Evolutionary conservation across 257 asterid genomes (phyloP).

Genomic region (Solanum clarkiae): DNA sequence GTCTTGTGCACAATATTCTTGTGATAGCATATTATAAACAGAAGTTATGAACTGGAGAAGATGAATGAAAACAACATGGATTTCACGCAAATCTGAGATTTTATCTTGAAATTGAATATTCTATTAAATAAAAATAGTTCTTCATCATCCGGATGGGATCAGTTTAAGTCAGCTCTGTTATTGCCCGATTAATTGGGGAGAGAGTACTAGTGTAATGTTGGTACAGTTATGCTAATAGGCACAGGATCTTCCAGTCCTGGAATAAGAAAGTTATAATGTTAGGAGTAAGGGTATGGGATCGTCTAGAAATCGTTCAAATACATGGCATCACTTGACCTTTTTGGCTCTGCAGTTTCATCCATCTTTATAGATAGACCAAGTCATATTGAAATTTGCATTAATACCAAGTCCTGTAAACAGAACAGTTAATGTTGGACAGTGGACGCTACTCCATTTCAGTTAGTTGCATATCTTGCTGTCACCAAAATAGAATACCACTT

Average conservation of each 20-base stretch:
- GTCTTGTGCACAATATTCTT: not conserved
- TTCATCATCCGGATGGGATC: not conserved
- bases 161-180: not conserved
- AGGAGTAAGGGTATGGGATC: not conserved
- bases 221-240: not conserved
- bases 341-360: not conserved
- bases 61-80: not conserved
- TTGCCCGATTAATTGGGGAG: not conserved
- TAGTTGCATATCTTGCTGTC: not conserved
- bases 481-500: not conserved
- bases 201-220: not conserved
- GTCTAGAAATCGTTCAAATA: not conserved
- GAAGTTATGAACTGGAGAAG: not conserved
- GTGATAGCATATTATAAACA: not conserved
- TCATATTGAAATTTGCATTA: not conserved
- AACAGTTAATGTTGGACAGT: not conserved
- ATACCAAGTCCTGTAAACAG: not conserved
- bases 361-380: not conserved
- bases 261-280: not conserved
- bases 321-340: not conserved
- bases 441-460: not conserved
- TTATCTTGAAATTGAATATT: not conserved
- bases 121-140: not conserved
- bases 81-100: not conserved
- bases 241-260: not conserved